These are phyloP conservation scores for Saccharomycopsis microspora DNA, from an alignment of 805 yeast species.

Conservation along the genomic window DNA sequence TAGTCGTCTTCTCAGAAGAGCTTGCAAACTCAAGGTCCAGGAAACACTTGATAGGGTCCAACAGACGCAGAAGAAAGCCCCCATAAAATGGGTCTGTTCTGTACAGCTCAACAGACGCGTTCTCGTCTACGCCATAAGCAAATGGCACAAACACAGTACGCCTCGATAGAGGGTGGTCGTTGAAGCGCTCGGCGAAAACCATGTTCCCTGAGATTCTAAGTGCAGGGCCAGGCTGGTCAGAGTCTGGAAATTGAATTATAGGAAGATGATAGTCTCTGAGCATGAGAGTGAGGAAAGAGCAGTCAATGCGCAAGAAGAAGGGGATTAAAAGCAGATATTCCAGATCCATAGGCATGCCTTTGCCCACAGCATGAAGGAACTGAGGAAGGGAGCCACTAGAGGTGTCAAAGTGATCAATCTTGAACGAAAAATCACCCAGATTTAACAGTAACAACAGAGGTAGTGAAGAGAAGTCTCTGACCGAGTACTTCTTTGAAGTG, in stretches of 20 bases:
- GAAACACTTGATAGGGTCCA: conserved; percentile 49
- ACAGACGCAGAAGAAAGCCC: conserved; percentile 45
- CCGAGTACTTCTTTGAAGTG: not conserved
- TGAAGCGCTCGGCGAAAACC: conserved; percentile 46
- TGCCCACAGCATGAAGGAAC: conserved; percentile 28
- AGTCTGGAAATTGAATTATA: conserved; percentile 34
- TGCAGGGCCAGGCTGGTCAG: not conserved
- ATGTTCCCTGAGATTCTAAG: conserved; percentile 32
- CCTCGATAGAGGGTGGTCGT: conserved; percentile 29
- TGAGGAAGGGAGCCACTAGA: conserved; percentile 19
- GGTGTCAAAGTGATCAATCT: too few relatives aligned
- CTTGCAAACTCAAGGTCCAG: conserved; percentile 37
- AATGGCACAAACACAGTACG: conserved; percentile 45
- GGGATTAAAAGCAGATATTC: conserved; percentile 47
- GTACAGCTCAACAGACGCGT: not conserved
- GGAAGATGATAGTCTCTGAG: conserved; percentile 51
- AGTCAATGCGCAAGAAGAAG: conserved; percentile 32
- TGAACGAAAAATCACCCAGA: too few relatives aligned
- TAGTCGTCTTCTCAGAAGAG: conserved; percentile 34
- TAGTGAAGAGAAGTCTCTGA: not conserved
- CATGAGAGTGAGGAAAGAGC: conserved; percentile 31
- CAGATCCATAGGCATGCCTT: conserved; percentile 41
- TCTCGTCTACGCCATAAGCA: conserved; percentile 33
- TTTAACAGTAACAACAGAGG: conserved; percentile 4
- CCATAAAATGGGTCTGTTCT: conserved; percentile 41